Conservation (phyloP, 495 filamentous ascomycete species). For the Penicillium simplicissimum region DNA sequence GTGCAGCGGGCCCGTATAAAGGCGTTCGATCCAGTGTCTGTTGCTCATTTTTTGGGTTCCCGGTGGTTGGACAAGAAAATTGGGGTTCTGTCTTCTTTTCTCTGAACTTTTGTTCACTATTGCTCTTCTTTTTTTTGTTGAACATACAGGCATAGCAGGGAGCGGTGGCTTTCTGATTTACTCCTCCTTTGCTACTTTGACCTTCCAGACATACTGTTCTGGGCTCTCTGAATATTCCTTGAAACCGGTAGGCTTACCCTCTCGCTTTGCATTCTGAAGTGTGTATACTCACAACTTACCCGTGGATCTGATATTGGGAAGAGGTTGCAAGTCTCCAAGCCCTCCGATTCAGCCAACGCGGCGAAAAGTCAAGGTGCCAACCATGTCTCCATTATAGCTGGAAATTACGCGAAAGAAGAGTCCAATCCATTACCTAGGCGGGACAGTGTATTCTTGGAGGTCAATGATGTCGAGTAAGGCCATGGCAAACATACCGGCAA, state of each 20-base stretch:
- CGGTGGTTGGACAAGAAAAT: background rate
- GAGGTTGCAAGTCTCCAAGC: background rate
- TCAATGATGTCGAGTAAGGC: no score
- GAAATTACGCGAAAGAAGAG: no score
- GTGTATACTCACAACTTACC: background rate
- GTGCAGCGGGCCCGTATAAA: slow-evolving; percentile 32
- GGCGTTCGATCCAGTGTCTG: slow-evolving; percentile 25
- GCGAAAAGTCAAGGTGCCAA: background rate
- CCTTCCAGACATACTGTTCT: background rate
- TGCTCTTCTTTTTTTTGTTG: slow-evolving; percentile 1
- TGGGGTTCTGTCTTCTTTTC: background rate
- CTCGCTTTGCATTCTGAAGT: background rate
- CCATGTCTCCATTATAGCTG: no score
- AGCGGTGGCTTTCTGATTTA: background rate
- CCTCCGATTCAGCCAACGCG: background rate
- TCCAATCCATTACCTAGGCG: no score
- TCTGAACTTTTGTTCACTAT: background rate
- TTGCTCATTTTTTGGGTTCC: background rate
- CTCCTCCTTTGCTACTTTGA: background rate
- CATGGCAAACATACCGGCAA: no score
- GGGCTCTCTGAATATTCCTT: background rate
- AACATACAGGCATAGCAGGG: slow-evolving; percentile 15
- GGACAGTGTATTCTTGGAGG: no score
- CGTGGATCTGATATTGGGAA: background rate
- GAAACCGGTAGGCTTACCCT: background rate